Percentiles rank a stretch among this genome's conserved stretches.
Conservation (phyloP, 1,284 basidiomycete genomes). For the Ganoderma boninense region DNA sequence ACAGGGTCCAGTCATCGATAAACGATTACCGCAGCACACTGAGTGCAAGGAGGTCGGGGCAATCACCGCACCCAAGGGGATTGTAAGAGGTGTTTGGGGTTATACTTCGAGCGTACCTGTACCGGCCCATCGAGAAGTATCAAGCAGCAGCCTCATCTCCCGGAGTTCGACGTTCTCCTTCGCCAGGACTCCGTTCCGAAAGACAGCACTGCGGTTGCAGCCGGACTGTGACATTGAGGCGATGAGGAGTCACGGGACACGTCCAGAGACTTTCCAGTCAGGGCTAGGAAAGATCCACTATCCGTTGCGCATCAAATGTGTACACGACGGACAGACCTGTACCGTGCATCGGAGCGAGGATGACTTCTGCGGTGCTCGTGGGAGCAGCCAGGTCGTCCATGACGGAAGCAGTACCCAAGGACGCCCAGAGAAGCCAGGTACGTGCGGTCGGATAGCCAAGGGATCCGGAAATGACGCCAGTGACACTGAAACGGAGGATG, state of each 20-base stretch:
- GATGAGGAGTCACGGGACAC: not conserved
- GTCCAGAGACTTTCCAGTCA: not conserved
- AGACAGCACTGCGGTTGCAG: too few relatives aligned
- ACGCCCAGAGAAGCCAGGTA: slow-evolving; percentile 35
- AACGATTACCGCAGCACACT: not conserved
- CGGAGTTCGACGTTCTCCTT: not conserved
- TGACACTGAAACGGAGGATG: slow-evolving; percentile 39
- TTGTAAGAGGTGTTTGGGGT: not conserved
- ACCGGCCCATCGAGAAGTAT: not conserved
- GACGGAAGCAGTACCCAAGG: slow-evolving; percentile 32
- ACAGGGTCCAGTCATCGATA: not conserved
- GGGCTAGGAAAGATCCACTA: not conserved
- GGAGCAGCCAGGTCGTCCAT: slow-evolving; percentile 26
- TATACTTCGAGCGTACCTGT: not conserved
- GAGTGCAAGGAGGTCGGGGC: not conserved
- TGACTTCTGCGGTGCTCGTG: slow-evolving; percentile 25
- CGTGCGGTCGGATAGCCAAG: slow-evolving; percentile 37
- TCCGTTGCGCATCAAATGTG: not conserved
- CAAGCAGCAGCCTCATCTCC: not conserved
- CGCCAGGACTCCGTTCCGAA: not conserved
- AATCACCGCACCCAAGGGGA: not conserved
- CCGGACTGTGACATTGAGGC: not conserved
- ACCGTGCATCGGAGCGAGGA: slow-evolving; percentile 30
- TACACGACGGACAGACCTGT: slow-evolving; percentile 20
- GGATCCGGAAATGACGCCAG: slow-evolving; percentile 34